These are phyloP conservation scores for Nemania serpens DNA, from an alignment of 2,329 filamentous ascomycete species.

Conservation along the genomic window DNA sequence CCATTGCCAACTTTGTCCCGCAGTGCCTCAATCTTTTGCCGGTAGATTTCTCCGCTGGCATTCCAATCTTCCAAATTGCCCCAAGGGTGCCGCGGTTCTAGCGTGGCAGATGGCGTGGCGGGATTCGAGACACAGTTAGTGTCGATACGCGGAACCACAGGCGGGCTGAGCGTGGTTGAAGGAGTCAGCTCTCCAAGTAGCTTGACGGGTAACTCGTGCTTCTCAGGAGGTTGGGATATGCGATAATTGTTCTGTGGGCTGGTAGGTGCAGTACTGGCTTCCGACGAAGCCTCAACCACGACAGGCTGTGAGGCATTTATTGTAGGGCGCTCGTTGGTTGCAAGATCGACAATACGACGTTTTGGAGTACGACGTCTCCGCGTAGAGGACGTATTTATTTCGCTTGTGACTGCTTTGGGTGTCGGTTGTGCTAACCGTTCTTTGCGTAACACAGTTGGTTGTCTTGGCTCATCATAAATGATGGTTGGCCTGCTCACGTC, in stretches of 20 bases:
- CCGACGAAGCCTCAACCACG: conserved; percentile 31
- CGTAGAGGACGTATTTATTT: conserved; percentile 62
- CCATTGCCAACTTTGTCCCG: conserved; percentile 83
- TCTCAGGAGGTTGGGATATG: conserved; percentile 50
- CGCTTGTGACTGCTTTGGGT: conserved; percentile 59
- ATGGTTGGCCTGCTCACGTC: conserved; percentile 71
- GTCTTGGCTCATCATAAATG: conserved; percentile 56
- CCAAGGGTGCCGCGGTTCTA: conserved; percentile 44
- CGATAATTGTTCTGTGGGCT: conserved; percentile 48
- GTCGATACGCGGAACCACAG: conserved; percentile 47
- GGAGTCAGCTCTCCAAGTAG: conserved; percentile 43
- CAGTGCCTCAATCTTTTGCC: conserved; percentile 84
- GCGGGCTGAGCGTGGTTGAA: conserved; percentile 35
- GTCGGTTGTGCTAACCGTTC: conserved; percentile 53
- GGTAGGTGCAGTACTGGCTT: conserved; percentile 25
- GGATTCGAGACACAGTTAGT: conserved; percentile 44
- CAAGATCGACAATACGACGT: conserved; percentile 67
- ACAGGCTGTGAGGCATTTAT: conserved; percentile 33
- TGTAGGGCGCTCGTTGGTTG: conserved; percentile 52
- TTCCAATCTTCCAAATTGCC: conserved; percentile 63
- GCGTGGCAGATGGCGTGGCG: conserved; percentile 40
- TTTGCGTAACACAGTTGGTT: conserved; percentile 61
- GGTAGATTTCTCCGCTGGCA: conserved; percentile 75
- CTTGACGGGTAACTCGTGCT: conserved; percentile 39
- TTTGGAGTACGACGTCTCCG: conserved; percentile 65